A percentile compares a stretch with the other conserved stretches of the same genome.
These are phyloP conservation scores for Thelonectria blattea DNA, from an alignment of 2,329 filamentous ascomycete genomes.

Conservation along the genomic window DNA sequence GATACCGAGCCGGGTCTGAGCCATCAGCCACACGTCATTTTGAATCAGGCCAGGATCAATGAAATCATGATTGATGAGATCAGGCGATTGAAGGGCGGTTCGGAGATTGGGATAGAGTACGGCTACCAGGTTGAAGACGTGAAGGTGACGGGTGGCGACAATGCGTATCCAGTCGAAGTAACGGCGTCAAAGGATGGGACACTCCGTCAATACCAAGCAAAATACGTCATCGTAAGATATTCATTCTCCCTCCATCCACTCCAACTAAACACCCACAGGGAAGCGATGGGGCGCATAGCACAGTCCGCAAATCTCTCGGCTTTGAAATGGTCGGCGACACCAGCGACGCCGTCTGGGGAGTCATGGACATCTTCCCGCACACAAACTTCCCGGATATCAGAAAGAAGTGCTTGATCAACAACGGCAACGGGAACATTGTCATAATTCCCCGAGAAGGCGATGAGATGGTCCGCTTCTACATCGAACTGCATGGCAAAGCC, in stretches of 20 bases:
- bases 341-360: conserved; percentile 56
- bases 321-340: conserved; percentile 61
- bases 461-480: conserved; percentile 63
- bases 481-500: conserved; percentile 55
- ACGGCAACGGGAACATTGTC: conserved; percentile 60
- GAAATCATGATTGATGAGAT: conserved; percentile 23
- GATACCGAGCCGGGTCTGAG: conserved; percentile 19
- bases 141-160: background rate
- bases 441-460: conserved; percentile 66
- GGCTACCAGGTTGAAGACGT: conserved; percentile 28
- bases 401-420: conserved; percentile 57
- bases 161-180: conserved; percentile 23
- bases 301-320: conserved; percentile 63
- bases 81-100: background rate
- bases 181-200: background rate
- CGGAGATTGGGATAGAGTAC: conserved; percentile 17
- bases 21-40: conserved; percentile 27
- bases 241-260: background rate
- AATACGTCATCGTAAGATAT: conserved; percentile 30
- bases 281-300: conserved; percentile 26
- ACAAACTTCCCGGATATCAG: conserved; percentile 69
- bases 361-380: conserved; percentile 41
- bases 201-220: conserved; percentile 15
- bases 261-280: background rate
- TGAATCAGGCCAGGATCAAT: conserved; percentile 28